These are phyloP conservation scores for Xanthoparmelia taractica DNA, from an alignment of 495 filamentous ascomycete genomes.

Conservation along the genomic window DNA sequence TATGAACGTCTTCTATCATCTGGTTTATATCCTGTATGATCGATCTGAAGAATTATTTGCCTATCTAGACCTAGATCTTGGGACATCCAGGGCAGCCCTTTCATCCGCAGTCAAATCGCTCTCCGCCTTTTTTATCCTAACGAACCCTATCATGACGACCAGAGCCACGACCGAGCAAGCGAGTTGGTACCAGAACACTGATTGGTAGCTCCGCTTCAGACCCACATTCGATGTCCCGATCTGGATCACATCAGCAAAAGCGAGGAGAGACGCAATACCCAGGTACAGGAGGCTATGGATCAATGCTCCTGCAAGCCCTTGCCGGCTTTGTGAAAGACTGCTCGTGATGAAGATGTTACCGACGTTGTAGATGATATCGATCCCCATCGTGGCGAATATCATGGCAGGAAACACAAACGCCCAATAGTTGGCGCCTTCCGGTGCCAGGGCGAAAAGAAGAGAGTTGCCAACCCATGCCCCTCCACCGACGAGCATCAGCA, in stretches of 20 bases:
- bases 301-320: constrained; percentile 69
- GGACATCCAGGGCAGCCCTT: constrained; percentile 35
- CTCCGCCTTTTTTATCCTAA: constrained; percentile 58
- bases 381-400: constrained; percentile 71
- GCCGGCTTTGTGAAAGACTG: constrained; percentile 56
- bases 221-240: constrained; percentile 43
- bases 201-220: constrained; percentile 47
- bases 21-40: no score
- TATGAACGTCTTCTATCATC: no score
- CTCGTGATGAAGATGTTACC: constrained; percentile 82
- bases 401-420: constrained; percentile 74
- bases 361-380: constrained; percentile 79
- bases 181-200: constrained; percentile 62
- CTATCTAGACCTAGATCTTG: constrained; percentile 8
- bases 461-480: constrained; percentile 56
- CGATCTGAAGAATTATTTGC: neutral
- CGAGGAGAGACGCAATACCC: constrained; percentile 77
- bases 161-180: constrained; percentile 49
- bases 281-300: constrained; percentile 61
- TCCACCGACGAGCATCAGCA: constrained; percentile 61
- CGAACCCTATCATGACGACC: constrained; percentile 51
- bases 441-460: constrained; percentile 66
- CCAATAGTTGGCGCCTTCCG: constrained; percentile 55
- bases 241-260: constrained; percentile 63
- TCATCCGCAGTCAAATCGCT: constrained; percentile 65